Percentiles rank a stretch among this genome's conserved stretches.
phyloP scores from a whole-genome alignment of 495 filamentous ascomycete species.

The Podospora comata region DNA sequence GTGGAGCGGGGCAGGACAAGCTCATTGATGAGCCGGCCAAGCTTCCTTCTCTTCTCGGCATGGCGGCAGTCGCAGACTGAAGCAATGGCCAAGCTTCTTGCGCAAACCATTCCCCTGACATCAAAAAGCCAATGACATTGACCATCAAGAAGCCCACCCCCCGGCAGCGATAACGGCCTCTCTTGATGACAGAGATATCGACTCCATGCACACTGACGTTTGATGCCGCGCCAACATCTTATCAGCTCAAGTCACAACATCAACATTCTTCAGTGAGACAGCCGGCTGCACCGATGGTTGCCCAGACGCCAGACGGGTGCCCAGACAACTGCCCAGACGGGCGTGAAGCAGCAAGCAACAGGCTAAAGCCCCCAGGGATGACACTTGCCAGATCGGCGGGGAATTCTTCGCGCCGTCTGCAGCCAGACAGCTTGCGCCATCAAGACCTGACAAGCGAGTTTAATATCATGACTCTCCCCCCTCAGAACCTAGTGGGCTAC shows the following conservation, averaged over 20 bases:
- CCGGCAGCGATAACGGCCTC: neutral
- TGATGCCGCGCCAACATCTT: too few relatives aligned
- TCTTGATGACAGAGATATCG: neutral
- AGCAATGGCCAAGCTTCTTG: slow-evolving; percentile 3
- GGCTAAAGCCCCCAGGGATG: neutral
- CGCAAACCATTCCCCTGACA: neutral
- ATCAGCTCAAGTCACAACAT: neutral
- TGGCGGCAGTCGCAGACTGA: slow-evolving; percentile 16
- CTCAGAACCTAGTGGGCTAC: slow-evolving; percentile 15
- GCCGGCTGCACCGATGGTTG: neutral
- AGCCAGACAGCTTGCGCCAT: neutral
- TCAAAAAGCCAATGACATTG: slow-evolving; percentile 8
- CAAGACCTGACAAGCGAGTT: neutral
- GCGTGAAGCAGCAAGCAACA: neutral
- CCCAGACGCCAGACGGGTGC: neutral
- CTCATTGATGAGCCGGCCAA: neutral
- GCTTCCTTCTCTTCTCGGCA: slow-evolving; percentile 25
- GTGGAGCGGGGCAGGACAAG: slow-evolving; percentile 1
- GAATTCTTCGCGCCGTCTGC: neutral
- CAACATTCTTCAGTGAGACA: neutral
- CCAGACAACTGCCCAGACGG: neutral
- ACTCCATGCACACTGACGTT: neutral
- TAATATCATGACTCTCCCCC: neutral
- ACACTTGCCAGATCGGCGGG: slow-evolving; percentile 1
- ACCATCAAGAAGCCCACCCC: neutral